Conservation (phyloP, 2,329 filamentous ascomycete species). For the Alternaria metachromatica region DNA sequence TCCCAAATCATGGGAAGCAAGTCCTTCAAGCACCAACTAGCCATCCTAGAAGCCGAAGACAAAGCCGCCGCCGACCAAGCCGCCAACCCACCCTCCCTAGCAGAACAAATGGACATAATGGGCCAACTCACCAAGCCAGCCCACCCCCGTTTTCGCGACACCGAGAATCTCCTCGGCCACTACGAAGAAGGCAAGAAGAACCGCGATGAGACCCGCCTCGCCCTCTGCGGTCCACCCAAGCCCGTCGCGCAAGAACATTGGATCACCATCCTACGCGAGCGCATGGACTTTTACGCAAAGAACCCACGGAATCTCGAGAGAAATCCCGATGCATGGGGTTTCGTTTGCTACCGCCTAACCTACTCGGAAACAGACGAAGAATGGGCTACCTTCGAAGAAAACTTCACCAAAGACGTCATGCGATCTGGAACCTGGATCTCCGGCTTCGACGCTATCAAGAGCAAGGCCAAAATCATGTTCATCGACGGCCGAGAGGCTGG, state of each 20-base stretch:
- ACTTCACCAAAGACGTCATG: conserved; percentile 15
- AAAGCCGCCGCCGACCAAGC: not conserved
- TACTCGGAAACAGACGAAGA: conserved; percentile 23
- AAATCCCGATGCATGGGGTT: conserved; percentile 21
- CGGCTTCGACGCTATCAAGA: conserved; percentile 1
- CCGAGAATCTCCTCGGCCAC: conserved; percentile 14
- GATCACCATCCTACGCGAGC: conserved; percentile 23
- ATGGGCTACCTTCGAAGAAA: conserved; percentile 21
- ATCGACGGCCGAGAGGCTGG: conserved; percentile 20
- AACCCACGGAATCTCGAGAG: conserved; percentile 6
- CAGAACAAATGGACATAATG: not conserved
- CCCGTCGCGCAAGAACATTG: conserved; percentile 17
- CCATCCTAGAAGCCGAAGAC: conserved; percentile 11
- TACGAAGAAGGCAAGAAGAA: conserved; percentile 21
- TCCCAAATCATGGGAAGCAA: conserved; percentile 9
- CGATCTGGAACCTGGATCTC: conserved; percentile 13
- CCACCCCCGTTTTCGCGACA: conserved; percentile 14
- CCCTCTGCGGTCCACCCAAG: conserved; percentile 15
- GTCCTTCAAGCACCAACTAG: conserved; percentile 7
- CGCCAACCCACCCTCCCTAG: not conserved
- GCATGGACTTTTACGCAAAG: conserved; percentile 18
- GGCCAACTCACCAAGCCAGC: conserved; percentile 12
- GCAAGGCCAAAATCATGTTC: conserved; percentile 10
- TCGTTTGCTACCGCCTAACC: conserved; percentile 27
- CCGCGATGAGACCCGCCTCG: conserved; percentile 14